A percentile compares a stretch with the other conserved stretches of the same genome.
phyloP scores from a whole-genome alignment of 768 basidiomycete species.

The Termitomyces sp. region DNA sequence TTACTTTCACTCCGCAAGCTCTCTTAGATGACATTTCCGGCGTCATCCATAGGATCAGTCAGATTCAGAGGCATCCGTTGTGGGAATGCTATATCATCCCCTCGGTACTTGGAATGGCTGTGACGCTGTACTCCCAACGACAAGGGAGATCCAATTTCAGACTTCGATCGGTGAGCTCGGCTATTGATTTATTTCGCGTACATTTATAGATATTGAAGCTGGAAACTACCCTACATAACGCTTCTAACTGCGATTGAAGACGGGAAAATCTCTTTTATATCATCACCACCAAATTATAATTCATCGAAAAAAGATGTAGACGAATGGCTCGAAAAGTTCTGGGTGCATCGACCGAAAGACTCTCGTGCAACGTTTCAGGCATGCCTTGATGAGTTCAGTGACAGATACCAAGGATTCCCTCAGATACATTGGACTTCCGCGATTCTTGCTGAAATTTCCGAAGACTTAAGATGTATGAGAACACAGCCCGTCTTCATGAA shows the following conservation, averaged over 20 bases:
- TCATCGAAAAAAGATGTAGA: constrained; percentile 14
- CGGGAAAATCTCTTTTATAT: constrained; percentile 49
- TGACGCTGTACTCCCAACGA: constrained; percentile 26
- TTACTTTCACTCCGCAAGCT: constrained; percentile 65
- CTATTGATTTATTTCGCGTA: neutral
- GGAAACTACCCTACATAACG: constrained; percentile 29
- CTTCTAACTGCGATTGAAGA: constrained; percentile 47
- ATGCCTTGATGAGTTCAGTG: constrained; percentile 35
- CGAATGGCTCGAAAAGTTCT: constrained; percentile 34
- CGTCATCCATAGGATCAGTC: constrained; percentile 41
- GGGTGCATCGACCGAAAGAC: constrained; percentile 21
- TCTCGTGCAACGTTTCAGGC: constrained; percentile 37
- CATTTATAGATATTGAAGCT: constrained; percentile 20
- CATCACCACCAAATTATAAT: constrained; percentile 34
- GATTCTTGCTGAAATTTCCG: constrained; percentile 41
- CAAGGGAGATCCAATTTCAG: constrained; percentile 32
- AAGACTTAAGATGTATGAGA: constrained; percentile 50
- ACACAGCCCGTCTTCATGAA: constrained; percentile 56
- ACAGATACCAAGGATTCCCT: constrained; percentile 28
- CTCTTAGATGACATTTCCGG: constrained; percentile 48
- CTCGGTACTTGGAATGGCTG: constrained; percentile 52
- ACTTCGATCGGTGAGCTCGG: constrained; percentile 32
- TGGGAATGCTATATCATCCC: constrained; percentile 70
- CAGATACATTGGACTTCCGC: constrained; percentile 24
- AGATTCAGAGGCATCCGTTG: constrained; percentile 51